Evolutionary conservation across 495 filamentous ascomycete genomes (phyloP).

Genomic region (Margaritispora aquatica): DNA sequence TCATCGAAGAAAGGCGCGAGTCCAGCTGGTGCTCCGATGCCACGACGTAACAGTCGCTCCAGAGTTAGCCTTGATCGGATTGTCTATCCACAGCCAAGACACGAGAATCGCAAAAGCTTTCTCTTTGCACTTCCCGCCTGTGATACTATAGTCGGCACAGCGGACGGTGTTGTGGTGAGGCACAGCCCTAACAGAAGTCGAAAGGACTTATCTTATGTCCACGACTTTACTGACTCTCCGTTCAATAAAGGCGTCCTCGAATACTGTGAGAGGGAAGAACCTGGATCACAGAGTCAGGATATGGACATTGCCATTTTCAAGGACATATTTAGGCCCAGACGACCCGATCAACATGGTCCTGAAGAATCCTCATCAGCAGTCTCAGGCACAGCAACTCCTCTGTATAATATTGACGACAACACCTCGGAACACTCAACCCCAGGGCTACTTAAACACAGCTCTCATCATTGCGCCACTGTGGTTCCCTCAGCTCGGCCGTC

Average conservation of each 20-base stretch:
- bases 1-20: neutral
- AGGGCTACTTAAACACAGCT: too few species aligned
- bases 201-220: slow-evolving; percentile 13
- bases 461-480: too few species aligned
- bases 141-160: neutral
- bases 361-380: neutral
- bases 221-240: slow-evolving; percentile 19
- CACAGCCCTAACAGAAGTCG: neutral
- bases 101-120: neutral
- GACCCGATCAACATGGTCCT: neutral
- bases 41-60: neutral
- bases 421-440: neutral
- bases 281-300: neutral
- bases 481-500: too few species aligned
- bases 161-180: neutral
- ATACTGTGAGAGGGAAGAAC: slow-evolving; percentile 12
- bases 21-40: neutral
- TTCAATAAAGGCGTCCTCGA: slow-evolving; percentile 14
- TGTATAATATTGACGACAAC: neutral
- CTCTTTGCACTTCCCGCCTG: neutral
- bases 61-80: neutral
- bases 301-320: too few species aligned
- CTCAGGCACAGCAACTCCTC: neutral
- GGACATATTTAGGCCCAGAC: too few species aligned
- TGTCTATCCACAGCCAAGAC: neutral